Evolutionary conservation across 805 yeast species (phyloP).

Genomic region (Ogataea sp.): DNA sequence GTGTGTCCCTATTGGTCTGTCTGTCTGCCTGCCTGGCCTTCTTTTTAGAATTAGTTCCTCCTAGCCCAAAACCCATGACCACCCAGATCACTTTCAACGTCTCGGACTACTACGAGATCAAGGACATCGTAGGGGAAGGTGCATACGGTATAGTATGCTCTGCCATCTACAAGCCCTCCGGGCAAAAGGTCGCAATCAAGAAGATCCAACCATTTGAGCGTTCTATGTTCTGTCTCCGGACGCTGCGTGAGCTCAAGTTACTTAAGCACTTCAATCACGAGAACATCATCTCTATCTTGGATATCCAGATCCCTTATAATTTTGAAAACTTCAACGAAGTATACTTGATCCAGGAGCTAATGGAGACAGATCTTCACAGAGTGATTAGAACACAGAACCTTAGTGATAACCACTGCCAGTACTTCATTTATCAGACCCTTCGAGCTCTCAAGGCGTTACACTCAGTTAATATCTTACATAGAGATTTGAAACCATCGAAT

Average conservation of each 20-base stretch:
- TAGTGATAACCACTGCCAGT: slow-evolving; percentile 90
- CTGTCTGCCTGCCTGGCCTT: too few species aligned
- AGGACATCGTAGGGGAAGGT: slow-evolving; percentile 88
- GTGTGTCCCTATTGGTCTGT: too few species aligned
- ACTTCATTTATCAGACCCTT: slow-evolving; percentile 84
- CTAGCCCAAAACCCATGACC: not conserved
- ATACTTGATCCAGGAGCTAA: slow-evolving; percentile 77
- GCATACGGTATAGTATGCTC: slow-evolving; percentile 94
- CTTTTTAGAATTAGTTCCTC: not conserved
- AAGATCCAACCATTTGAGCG: slow-evolving; percentile 90
- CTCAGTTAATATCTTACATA: slow-evolving; percentile 87
- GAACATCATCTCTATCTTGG: slow-evolving; percentile 83
- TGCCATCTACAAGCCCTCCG: slow-evolving; percentile 79
- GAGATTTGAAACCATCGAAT: slow-evolving; percentile 89
- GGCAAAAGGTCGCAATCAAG: slow-evolving; percentile 89
- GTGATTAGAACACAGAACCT: slow-evolving; percentile 76
- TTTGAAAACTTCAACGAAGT: slow-evolving; percentile 79
- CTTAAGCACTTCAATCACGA: slow-evolving; percentile 89
- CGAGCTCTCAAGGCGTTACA: slow-evolving; percentile 88
- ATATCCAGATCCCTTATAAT: slow-evolving; percentile 76
- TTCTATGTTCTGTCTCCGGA: slow-evolving; percentile 80
- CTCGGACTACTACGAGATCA: slow-evolving; percentile 76
- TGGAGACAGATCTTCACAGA: slow-evolving; percentile 82
- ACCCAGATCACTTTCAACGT: slow-evolving; percentile 60
- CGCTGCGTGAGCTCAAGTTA: slow-evolving; percentile 82